Conservation (phyloP, 805 yeast species). For the Saccharomycopsis sp. region DNA sequence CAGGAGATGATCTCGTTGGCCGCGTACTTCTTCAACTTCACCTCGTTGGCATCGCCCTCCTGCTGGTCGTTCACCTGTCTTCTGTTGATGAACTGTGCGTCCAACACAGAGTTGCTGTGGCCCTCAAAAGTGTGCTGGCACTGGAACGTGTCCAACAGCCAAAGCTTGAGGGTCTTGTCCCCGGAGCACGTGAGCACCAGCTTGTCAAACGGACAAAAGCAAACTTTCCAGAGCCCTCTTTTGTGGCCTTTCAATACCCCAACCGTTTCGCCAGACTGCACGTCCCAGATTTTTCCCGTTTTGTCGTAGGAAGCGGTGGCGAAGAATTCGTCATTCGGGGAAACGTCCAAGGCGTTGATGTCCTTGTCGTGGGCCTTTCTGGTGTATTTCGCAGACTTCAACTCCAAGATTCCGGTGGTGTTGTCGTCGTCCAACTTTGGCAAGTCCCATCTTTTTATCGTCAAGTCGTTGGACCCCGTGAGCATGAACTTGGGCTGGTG, state of each 20-base stretch:
- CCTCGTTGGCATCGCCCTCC: slow-evolving; percentile 3
- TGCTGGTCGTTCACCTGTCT: slow-evolving; percentile 40
- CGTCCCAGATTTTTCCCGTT: slow-evolving; percentile 82
- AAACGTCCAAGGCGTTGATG: slow-evolving; percentile 77
- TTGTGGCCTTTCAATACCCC: slow-evolving; percentile 85
- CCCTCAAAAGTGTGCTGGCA: slow-evolving; percentile 86
- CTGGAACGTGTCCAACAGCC: slow-evolving; percentile 74
- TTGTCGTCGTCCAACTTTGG: slow-evolving; percentile 33
- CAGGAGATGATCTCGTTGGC: slow-evolving; percentile 33
- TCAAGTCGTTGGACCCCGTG: slow-evolving; percentile 80
- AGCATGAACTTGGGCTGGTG: slow-evolving; percentile 56
- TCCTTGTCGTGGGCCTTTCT: slow-evolving; percentile 96
- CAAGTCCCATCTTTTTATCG: slow-evolving; percentile 78
- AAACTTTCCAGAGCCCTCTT: slow-evolving; percentile 90
- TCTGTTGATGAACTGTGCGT: slow-evolving; percentile 60
- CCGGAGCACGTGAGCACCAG: slow-evolving; percentile 79
- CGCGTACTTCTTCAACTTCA: slow-evolving; percentile 8
- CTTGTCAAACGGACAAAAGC: slow-evolving; percentile 74
- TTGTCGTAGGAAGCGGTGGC: slow-evolving; percentile 96
- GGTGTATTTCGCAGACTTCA: slow-evolving; percentile 52
- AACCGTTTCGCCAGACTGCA: slow-evolving; percentile 74
- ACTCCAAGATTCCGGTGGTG: not conserved
- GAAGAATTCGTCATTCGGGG: slow-evolving; percentile 83
- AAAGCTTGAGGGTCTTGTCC: slow-evolving; percentile 80
- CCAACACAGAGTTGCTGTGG: slow-evolving; percentile 85